Evolutionary conservation across 108 stramenopile genomes (phyloP).

Genomic region (Fistulifera pelliculosa): DNA sequence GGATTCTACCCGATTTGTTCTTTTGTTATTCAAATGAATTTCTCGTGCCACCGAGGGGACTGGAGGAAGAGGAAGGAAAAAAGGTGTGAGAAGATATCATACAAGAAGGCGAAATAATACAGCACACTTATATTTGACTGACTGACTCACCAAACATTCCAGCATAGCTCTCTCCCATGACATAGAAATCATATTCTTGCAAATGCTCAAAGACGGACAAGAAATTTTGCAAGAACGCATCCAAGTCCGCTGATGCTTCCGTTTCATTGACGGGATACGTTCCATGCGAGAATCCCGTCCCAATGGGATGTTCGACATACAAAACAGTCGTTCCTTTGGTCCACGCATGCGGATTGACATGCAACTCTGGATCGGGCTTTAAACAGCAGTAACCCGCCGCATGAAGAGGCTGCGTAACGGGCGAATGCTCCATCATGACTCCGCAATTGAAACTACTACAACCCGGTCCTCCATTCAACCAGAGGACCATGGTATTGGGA

Average conservation of each 20-base stretch:
- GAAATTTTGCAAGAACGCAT: constrained; percentile 28
- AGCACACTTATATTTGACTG: background rate
- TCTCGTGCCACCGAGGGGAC: constrained; percentile 22
- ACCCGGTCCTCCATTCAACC: constrained; percentile 38
- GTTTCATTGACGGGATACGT: constrained; percentile 25
- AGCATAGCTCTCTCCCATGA: constrained; percentile 71
- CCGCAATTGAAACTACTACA: constrained; percentile 45
- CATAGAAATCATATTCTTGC: constrained; percentile 27
- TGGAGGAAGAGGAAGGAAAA: constrained; percentile 20
- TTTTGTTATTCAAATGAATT: constrained; percentile 14
- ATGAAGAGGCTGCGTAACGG: constrained; percentile 18
- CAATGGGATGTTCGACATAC: constrained; percentile 70
- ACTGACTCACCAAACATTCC: constrained; percentile 6
- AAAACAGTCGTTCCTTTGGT: constrained; percentile 51
- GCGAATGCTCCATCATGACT: constrained; percentile 30
- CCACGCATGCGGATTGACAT: constrained; percentile 25
- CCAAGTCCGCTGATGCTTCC: constrained; percentile 21
- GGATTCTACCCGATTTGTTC: background rate
- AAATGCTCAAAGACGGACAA: constrained; percentile 16
- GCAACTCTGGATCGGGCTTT: constrained; percentile 8
- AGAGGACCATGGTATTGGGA: constrained; percentile 9
- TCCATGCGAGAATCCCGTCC: constrained; percentile 65
- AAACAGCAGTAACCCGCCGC: constrained; percentile 19
- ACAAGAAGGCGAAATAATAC: background rate
- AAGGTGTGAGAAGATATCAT: background rate